Conservation (phyloP, 495 filamentous ascomycete species). For the Aspergillus asperescens region DNA sequence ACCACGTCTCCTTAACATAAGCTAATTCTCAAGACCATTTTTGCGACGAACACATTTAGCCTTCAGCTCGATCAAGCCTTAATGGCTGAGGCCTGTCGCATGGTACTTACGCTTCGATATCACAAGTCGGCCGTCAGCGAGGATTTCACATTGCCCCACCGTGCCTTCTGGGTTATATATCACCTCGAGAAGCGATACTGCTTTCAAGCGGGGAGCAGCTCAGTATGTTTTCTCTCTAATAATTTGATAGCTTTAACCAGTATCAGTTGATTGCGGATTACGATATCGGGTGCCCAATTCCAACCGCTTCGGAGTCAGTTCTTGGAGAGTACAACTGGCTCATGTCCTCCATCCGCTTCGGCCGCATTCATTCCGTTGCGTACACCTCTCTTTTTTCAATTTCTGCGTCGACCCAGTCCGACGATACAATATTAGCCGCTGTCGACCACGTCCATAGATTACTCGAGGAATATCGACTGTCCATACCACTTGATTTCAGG, state of each 20-base stretch:
- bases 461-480: slow-evolving; percentile 26
- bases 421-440: slow-evolving; percentile 10
- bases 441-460: slow-evolving; percentile 19
- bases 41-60: slow-evolving; percentile 20
- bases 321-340: slow-evolving; percentile 29
- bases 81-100: slow-evolving; percentile 23
- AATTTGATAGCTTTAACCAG: neutral
- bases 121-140: slow-evolving; percentile 2
- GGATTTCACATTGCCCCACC: slow-evolving; percentile 10
- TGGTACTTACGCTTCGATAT: slow-evolving; percentile 19
- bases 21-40: slow-evolving; percentile 23
- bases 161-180: slow-evolving; percentile 34
- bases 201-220: slow-evolving; percentile 18
- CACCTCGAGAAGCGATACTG: slow-evolving; percentile 28
- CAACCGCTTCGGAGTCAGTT: slow-evolving; percentile 19
- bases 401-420: slow-evolving; percentile 18
- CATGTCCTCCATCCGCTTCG: slow-evolving; percentile 17
- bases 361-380: slow-evolving; percentile 25
- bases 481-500: slow-evolving; percentile 22
- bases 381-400: slow-evolving; percentile 28
- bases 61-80: slow-evolving; percentile 24
- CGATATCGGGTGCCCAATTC: slow-evolving; percentile 28
- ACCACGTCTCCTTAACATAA: too few relatives aligned
- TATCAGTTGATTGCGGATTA: slow-evolving; percentile 17
- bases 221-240: slow-evolving; percentile 24